Evolutionary conservation across 2,329 filamentous ascomycete genomes (phyloP), one percentile per base, ranked within the genome.

Genomic region (Venturia aucupariae): DNA sequence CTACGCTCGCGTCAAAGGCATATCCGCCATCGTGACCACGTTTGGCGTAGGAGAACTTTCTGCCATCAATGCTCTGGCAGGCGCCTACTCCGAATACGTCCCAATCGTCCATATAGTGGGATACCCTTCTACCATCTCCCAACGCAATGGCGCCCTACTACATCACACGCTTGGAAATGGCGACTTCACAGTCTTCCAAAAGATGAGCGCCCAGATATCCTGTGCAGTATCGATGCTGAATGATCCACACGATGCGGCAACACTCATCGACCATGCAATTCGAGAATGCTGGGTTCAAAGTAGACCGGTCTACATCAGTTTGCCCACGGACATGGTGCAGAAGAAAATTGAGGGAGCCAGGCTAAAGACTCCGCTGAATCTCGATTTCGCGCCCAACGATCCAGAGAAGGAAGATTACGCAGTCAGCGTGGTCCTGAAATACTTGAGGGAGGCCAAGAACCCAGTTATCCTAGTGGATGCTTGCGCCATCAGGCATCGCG

Each of bases 391-490:
- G 1, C 67, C 73, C 22, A 94, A 93, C 70, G 84, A 92, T 30
- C 71, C 78, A 0, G 89, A 87, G 67, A 85, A 84, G 66, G 91
- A 95, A 75, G 82, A 90, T 67, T 92, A 92, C 66, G 89, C 93
- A n/a, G 89, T 95, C 11, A 85, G 90, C 44, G 86, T 91, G 19
- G 83, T 95, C 13, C 78, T 92, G 65, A 87, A 86, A 73, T 88
- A 87, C 70, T 82, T 96, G 35, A 83, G 87, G 62, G 82, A 80
- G 0, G 90, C 91, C 13, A 86, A 89, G 74, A 85, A 84, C 65
- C 91, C 92, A 3, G 79, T 94, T 46, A 84, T 96, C 44, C 79
- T 96, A 7, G 86, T 95, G 6, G 92, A 96, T 74, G 90, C 89
- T 41, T 94, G 90, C 70, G 88, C 90, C 13, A 86, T 92, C 68